These are phyloP conservation scores for Solanum clarkiae DNA, from an alignment of 257 asterid species.

Conservation along the genomic window DNA sequence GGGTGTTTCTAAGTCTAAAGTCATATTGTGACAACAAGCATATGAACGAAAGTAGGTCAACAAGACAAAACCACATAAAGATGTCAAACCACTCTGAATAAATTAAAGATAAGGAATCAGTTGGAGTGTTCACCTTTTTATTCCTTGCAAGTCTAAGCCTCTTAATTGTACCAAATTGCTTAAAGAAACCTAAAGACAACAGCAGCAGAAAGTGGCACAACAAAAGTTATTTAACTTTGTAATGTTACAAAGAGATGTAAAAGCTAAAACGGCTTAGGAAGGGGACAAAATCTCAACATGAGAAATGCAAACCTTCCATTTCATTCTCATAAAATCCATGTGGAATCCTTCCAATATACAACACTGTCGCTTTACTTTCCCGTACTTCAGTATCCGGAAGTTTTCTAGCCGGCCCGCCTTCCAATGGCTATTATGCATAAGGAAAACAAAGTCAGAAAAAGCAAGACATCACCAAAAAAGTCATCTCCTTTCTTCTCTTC, in stretches of 20 bases:
- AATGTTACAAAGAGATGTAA: not conserved
- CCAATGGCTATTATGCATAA: slow-evolving; percentile 43
- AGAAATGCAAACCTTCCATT: slow-evolving; percentile 60
- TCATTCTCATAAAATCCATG: slow-evolving; percentile 94
- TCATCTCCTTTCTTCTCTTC: not conserved
- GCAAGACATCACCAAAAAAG: not conserved
- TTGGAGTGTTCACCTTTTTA: slow-evolving; percentile 45
- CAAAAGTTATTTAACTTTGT: not conserved
- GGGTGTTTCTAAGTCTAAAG: not conserved
- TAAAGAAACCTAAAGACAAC: slow-evolving; percentile 63
- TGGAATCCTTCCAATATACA: slow-evolving; percentile 92
- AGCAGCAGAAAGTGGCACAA: not conserved
- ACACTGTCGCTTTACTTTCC: slow-evolving; percentile 52
- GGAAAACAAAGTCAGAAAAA: not conserved
- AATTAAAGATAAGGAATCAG: not conserved
- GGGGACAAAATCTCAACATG: not conserved
- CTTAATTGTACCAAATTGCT: slow-evolving; percentile 82
- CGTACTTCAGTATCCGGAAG: slow-evolving; percentile 24
- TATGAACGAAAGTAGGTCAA: not conserved
- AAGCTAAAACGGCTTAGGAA: not conserved
- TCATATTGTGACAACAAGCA: not conserved
- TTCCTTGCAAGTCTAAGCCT: slow-evolving; percentile 78
- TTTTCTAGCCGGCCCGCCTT: slow-evolving; percentile 60
- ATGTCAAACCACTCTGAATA: not conserved
- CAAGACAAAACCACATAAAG: not conserved